Base-by-base conservation (phyloP, 73 alveolate genomes). In the Paramecium bursaria region DNA sequence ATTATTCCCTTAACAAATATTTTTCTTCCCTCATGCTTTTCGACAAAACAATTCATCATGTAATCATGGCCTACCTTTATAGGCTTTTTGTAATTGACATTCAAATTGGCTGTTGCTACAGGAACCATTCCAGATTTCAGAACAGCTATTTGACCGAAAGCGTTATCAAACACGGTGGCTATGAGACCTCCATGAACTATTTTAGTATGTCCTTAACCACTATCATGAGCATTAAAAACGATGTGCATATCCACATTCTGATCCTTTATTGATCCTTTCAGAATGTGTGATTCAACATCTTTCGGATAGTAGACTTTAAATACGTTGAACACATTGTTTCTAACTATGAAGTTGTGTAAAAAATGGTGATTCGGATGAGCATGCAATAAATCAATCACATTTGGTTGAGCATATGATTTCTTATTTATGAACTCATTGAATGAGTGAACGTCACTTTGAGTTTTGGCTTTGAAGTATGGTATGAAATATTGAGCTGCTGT, bases 181-280 rank as follows among this genome's bases (percentile, higher is more conserved):
- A 50, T n/a, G 57, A 76, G 54, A 1, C 89, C 89, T 17, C 89
- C 85, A 79, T 54, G 89, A 19, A 79, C 89, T 7, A 54, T 54
- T n/a, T 49, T 49, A 19, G 29, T 54, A 27, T 76, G 88, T 10
- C 88, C 88, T 76, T 76, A 67, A 0, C 50, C 19, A 52, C 50
- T 52, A 17, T 61, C 75, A 1, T 52, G 7, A 22, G 85, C 82
- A 35, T 61, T 79, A 26, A 79, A 79, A 11, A 54, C 85, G 7
- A 67, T 39, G 39, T 67, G 82, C 6, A 67, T 11, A 67, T 67
- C 60, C 19, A 67, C 22, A 15, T 67, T 67, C 17, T 67, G 39
- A 15, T 31, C 60, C 7, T 42, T 15, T 67, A 2, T 67, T 44
- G 0, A 15, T 44, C 21, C 44, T 42, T 22, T 67, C 19, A 4